Evolutionary conservation across 2,329 filamentous ascomycete species (phyloP).

Genomic region (Byssoonygena ceratinophila): DNA sequence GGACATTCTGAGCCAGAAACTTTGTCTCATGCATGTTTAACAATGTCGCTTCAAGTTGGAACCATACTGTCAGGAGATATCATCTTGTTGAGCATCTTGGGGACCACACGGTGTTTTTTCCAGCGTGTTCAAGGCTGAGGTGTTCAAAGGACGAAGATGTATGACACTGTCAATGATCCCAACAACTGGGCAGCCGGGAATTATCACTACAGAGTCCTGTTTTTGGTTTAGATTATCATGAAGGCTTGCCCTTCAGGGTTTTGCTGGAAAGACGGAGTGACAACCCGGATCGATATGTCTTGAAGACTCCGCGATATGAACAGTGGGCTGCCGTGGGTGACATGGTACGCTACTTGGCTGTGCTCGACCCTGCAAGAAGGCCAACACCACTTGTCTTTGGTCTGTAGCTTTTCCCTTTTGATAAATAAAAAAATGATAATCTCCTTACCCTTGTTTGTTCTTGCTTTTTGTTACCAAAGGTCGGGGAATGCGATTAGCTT

Average conservation of each 20-base stretch:
- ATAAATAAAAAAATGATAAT: too few species aligned
- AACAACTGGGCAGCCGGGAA: not conserved
- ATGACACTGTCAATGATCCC: not conserved
- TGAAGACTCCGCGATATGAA: conserved; percentile 1
- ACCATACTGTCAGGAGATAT: conserved; percentile 3
- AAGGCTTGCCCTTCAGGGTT: not conserved
- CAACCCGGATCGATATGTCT: not conserved
- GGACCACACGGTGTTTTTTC: conserved; percentile 6
- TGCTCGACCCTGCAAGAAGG: not conserved
- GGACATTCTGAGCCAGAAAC: too few species aligned
- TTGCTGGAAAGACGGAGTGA: not conserved
- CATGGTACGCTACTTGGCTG: not conserved
- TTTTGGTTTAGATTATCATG: conserved; percentile 3
- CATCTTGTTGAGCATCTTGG: conserved; percentile 2
- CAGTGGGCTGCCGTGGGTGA: conserved; percentile 3
- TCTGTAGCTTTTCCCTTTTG: too few species aligned
- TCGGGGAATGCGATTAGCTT: too few species aligned
- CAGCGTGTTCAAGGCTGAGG: conserved; percentile 7
- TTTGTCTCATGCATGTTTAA: not conserved
- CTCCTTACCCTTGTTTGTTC: too few species aligned
- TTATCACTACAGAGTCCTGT: not conserved
- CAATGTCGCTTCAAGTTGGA: not conserved
- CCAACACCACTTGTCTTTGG: too few species aligned
- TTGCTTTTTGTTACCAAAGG: too few species aligned
- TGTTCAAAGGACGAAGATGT: not conserved